Evolutionary conservation across 2,329 filamentous ascomycete genomes (phyloP).

Genomic region (Colletotrichum brevisporum): DNA sequence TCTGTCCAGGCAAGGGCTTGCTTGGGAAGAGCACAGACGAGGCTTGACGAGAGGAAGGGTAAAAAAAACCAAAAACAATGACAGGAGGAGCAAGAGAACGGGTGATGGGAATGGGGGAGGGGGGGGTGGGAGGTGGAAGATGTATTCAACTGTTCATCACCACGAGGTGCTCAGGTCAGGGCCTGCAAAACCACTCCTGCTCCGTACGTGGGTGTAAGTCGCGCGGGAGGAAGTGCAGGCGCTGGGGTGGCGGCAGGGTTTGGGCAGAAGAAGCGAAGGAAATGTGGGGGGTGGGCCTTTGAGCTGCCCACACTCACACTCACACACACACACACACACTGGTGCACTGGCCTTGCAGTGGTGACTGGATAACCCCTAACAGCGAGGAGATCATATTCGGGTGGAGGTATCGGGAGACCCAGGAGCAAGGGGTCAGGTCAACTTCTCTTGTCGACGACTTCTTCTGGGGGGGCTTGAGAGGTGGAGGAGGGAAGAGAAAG

Average conservation of each 20-base stretch:
- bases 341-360: not conserved
- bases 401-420: constrained; percentile 41
- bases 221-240: constrained; percentile 30
- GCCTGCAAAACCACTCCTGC: constrained; percentile 9
- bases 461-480: constrained; percentile 28
- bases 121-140: constrained; percentile 40
- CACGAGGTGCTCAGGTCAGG: constrained; percentile 20
- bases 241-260: constrained; percentile 40
- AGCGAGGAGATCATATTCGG: constrained; percentile 41
- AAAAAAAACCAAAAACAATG: constrained; percentile 36
- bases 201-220: constrained; percentile 38
- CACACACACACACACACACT: too few species aligned
- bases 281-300: not conserved
- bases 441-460: constrained; percentile 20
- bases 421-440: constrained; percentile 39
- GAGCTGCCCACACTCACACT: too few species aligned
- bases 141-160: constrained; percentile 38
- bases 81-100: constrained; percentile 30
- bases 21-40: constrained; percentile 39
- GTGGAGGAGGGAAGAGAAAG: constrained; percentile 36
- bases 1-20: constrained; percentile 41
- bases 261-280: constrained; percentile 27
- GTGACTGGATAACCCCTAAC: constrained; percentile 33
- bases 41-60: constrained; percentile 34
- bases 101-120: constrained; percentile 29